Percentiles rank a stretch among this genome's conserved stretches.
Evolutionary conservation across 345 rosid species (phyloP).

Genomic region (Eucalyptus dawsonii): DNA sequence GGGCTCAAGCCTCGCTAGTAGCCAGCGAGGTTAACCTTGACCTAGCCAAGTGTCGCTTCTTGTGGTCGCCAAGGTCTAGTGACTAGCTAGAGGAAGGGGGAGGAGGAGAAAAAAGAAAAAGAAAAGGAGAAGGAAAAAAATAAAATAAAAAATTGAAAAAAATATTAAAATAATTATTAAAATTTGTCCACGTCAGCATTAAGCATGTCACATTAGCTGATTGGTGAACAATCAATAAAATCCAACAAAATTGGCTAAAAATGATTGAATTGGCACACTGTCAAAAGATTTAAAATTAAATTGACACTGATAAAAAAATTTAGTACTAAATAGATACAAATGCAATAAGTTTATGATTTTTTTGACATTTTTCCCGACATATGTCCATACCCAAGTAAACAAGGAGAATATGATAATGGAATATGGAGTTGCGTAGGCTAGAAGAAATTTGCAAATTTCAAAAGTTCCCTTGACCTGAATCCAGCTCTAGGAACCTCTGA

Average conservation of each 20-base stretch:
- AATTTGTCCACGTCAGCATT: fast-evolving
- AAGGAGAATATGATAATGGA: background rate
- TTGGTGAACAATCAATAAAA: fast-evolving
- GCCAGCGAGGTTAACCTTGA: fast-evolving
- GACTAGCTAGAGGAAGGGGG: fast-evolving
- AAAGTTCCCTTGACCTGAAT: slow-evolving; percentile 33
- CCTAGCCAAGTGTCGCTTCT: fast-evolving
- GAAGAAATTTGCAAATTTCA: background rate
- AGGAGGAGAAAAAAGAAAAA: too few relatives aligned
- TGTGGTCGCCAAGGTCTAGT: fast-evolving
- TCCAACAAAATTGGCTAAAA: fast-evolving
- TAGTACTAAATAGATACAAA: too few relatives aligned
- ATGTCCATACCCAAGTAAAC: slow-evolving; percentile 60
- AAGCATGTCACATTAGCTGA: fast-evolving
- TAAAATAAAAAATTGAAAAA: too few relatives aligned
- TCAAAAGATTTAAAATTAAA: too few relatives aligned
- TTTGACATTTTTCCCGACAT: background rate
- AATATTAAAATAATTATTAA: too few relatives aligned
- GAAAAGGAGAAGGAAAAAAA: too few relatives aligned
- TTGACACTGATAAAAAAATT: too few relatives aligned
- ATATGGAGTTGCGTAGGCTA: background rate
- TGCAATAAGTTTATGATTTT: fast-evolving
- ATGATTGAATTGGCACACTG: fast-evolving
- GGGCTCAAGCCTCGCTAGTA: too few relatives aligned
- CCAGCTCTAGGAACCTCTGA: slow-evolving; percentile 74